Evolutionary conservation across 2,329 filamentous ascomycete genomes (phyloP).

Genomic region (Alternaria ethzedia): DNA sequence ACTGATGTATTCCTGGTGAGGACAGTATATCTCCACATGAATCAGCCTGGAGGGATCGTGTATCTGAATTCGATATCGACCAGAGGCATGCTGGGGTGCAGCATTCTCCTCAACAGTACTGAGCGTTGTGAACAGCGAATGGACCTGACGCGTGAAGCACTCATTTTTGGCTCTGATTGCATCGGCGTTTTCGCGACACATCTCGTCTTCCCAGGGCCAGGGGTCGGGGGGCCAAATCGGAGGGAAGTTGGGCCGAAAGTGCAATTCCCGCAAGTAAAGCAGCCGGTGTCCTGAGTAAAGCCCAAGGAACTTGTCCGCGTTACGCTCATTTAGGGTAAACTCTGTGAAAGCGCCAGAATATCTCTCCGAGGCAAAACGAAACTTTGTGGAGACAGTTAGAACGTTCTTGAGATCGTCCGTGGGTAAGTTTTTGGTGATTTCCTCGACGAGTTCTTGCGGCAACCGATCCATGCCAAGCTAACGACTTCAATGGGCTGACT

Average conservation of each 20-base stretch:
- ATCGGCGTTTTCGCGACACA: slow-evolving; percentile 2
- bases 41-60: background rate
- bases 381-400: slow-evolving; percentile 11
- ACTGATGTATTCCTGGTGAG: background rate
- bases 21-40: background rate
- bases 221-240: background rate
- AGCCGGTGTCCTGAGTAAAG: slow-evolving; percentile 14
- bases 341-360: slow-evolving; percentile 15
- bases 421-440: slow-evolving; percentile 17
- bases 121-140: slow-evolving; percentile 11
- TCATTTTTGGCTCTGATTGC: slow-evolving; percentile 16
- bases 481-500: background rate
- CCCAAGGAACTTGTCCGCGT: slow-evolving; percentile 8
- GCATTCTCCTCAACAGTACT: slow-evolving; percentile 10
- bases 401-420: slow-evolving; percentile 20
- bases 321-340: slow-evolving; percentile 9
- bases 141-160: slow-evolving; percentile 16
- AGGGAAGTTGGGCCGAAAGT: background rate
- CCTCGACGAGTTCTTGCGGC: slow-evolving; percentile 21
- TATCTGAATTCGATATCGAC: background rate
- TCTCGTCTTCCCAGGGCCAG: background rate
- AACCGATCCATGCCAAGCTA: slow-evolving; percentile 14
- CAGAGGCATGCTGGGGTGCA: background rate
- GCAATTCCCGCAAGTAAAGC: slow-evolving; percentile 8
- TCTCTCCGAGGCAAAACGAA: slow-evolving; percentile 17